A percentile compares a stretch with the other conserved stretches of the same genome.
phyloP scores from a whole-genome alignment of 768 basidiomycete genomes.

The Collybia nuda region DNA sequence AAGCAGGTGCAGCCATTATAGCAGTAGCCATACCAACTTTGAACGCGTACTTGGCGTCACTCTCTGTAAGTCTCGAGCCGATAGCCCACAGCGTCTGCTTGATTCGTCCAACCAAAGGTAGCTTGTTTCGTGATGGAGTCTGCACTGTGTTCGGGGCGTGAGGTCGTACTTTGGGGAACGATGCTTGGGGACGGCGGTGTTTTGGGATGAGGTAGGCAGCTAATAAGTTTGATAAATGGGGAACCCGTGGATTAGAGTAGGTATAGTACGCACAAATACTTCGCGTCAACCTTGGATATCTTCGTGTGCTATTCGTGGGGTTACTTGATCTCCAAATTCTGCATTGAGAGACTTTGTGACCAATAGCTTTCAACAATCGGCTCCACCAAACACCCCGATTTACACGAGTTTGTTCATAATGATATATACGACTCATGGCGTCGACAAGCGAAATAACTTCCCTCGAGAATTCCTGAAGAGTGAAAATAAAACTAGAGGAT shows the following conservation, averaged over 20 bases:
- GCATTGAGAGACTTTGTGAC: constrained; percentile 1
- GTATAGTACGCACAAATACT: constrained; percentile 37
- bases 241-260: background rate
- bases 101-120: constrained; percentile 61
- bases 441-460: constrained; percentile 83
- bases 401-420: constrained; percentile 53
- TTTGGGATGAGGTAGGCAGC: constrained; percentile 54
- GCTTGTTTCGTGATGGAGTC: constrained; percentile 61
- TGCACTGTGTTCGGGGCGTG: constrained; percentile 88
- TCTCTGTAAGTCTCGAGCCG: constrained; percentile 61
- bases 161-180: constrained; percentile 79
- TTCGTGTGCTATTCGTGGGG: constrained; percentile 1
- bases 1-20: constrained; percentile 84
- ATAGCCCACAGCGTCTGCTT: constrained; percentile 75
- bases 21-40: constrained; percentile 86
- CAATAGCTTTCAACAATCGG: constrained; percentile 25
- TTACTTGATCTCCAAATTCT: background rate
- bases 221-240: constrained; percentile 16
- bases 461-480: constrained; percentile 88
- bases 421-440: constrained; percentile 78
- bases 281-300: constrained; percentile 16
- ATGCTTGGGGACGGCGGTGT: constrained; percentile 50
- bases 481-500: constrained; percentile 83
- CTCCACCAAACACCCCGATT: constrained; percentile 37
- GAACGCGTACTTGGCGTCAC: constrained; percentile 83